phyloP scores from a whole-genome alignment of 768 basidiomycete genomes.

The Amanita polypyramis region DNA sequence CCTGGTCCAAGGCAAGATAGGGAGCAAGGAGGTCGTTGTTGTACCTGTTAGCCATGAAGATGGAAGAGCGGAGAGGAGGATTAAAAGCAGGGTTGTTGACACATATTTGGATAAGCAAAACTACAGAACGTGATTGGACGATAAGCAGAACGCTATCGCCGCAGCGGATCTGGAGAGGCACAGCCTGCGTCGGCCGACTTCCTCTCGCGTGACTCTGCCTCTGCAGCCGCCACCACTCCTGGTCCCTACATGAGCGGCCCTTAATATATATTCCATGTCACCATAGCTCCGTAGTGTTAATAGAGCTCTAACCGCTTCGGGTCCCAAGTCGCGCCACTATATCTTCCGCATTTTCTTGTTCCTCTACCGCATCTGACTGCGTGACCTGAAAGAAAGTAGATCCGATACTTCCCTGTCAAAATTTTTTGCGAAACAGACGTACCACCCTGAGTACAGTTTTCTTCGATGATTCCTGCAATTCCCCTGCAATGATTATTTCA shows the following conservation, averaged over 20 bases:
- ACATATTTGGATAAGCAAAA: slow-evolving; percentile 17
- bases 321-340: slow-evolving; percentile 68
- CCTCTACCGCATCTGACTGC: slow-evolving; percentile 75
- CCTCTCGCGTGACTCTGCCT: slow-evolving; percentile 1
- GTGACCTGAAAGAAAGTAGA: slow-evolving; percentile 50
- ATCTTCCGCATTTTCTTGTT: slow-evolving; percentile 80
- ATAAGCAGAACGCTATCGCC: slow-evolving; percentile 18
- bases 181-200: slow-evolving; percentile 1
- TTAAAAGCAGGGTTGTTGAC: slow-evolving; percentile 20
- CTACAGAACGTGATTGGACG: slow-evolving; percentile 28
- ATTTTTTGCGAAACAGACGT: slow-evolving; percentile 10
- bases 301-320: slow-evolving; percentile 47
- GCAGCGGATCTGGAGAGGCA: slow-evolving; percentile 8
- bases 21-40: slow-evolving; percentile 82
- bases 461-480: slow-evolving; percentile 97
- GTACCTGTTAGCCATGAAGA: slow-evolving; percentile 33
- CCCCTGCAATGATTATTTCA: slow-evolving; percentile 94
- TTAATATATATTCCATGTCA: slow-evolving; percentile 19
- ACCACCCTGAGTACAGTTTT: slow-evolving; percentile 63
- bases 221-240: not conserved
- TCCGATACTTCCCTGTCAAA: slow-evolving; percentile 26
- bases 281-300: slow-evolving; percentile 13
- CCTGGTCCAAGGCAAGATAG: slow-evolving; percentile 84
- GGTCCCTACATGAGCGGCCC: slow-evolving; percentile 34
- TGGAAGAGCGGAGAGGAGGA: slow-evolving; percentile 14